These are phyloP conservation scores for Suillus bovinus DNA, from an alignment of 768 basidiomycete genomes.

Conservation along the genomic window DNA sequence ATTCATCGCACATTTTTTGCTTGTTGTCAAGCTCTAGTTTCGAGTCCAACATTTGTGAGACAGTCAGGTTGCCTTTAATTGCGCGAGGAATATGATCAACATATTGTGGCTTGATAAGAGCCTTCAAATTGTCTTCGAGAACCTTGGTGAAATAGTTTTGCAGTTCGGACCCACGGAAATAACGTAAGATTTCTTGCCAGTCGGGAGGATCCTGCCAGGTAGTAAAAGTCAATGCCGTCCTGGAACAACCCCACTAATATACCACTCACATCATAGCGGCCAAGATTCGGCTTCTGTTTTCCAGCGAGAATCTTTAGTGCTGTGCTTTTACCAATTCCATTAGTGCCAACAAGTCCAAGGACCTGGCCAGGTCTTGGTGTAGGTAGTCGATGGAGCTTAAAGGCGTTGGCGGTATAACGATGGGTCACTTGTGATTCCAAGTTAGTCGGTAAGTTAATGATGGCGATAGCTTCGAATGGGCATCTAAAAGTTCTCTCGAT, in stretches of 20 bases:
- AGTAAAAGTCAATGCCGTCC: constrained; percentile 10
- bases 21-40: constrained; percentile 92
- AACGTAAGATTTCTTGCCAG: constrained; percentile 98
- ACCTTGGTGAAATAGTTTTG: constrained; percentile 99
- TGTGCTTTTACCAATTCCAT: constrained; percentile 99
- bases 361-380: constrained; percentile 98
- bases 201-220: constrained; percentile 85
- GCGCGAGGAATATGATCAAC: constrained; percentile 98
- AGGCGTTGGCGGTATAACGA: constrained; percentile 96
- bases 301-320: constrained; percentile 96
- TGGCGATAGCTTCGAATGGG: constrained; percentile 98
- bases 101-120: constrained; percentile 99
- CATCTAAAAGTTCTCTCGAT: constrained; percentile 57
- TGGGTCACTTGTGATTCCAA: constrained; percentile 95
- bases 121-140: constrained; percentile 97
- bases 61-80: constrained; percentile 87
- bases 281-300: constrained; percentile 97
- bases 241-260: neutral
- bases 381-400: constrained; percentile 97
- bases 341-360: constrained; percentile 97
- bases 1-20: constrained; percentile 77
- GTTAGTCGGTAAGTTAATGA: constrained; percentile 98
- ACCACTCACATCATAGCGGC: constrained; percentile 83
- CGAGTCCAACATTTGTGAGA: constrained; percentile 87
- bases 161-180: constrained; percentile 97